Base-by-base conservation (phyloP, 148 eudicot species). In the Tetragonia tetragonoides region DNA sequence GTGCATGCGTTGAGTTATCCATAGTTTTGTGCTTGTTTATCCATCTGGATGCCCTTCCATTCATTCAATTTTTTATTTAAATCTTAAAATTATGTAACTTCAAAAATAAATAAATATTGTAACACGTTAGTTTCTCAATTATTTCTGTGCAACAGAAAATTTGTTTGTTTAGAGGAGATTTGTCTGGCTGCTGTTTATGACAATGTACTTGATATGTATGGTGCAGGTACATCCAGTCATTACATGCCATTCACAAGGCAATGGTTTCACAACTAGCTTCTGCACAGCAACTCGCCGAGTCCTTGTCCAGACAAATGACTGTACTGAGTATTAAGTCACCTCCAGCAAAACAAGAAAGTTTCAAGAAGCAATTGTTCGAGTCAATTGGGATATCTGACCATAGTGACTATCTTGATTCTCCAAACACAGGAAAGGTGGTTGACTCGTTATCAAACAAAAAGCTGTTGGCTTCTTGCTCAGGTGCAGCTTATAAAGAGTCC, bases 211-310 rank as follows among this genome's bases (percentile, higher is more conserved):
- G 24, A 57, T 44, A 10, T 74, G 69, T 17, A 37, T 75, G 77
- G 73, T 90, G 83, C 87, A 93, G 99, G 83, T 76, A 84, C 74
- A 82, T 73, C 77, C 89, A 93, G 65, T 89, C 97, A 69, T 74
- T 95, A 87, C 89, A 86, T 75, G 88, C 92, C 79, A 78, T 95
- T 74, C 93, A 83, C 75, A 91, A 86, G 75, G 87, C 94, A 81
- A 85, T 86, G 82, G 71, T 67, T 76, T 91, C 99, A 81, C 99
- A 95, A 63, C 83, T 95, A 76, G 88, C 88, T 74, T 87, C 92
- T 76, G 99, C 97, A 63, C 90, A 91, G 79, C 90, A 93, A 57
- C 97, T 93, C 79, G 91, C 97, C 76, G 93, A 89, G 47, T 83
- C 83, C 69, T 91, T 95, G 68, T 90, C 97, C 20, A 87, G 81